Conservation (phyloP, 345 rosid genomes). For the Trapa incisa region DNA sequence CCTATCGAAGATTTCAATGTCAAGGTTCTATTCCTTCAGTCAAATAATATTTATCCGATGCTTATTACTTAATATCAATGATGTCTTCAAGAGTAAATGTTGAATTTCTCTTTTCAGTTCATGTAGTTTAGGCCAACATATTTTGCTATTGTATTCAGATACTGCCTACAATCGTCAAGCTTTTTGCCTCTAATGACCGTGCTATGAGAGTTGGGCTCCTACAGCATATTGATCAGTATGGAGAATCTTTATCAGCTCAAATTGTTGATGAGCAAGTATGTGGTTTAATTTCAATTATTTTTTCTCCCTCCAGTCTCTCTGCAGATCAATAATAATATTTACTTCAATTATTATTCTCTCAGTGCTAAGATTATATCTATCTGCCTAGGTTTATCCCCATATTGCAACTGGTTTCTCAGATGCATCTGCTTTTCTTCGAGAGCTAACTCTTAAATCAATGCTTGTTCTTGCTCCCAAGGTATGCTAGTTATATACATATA, state of each 20-base stretch:
- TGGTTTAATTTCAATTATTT: neutral
- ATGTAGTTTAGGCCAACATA: neutral
- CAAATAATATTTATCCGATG: neutral
- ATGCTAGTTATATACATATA: conserved; percentile 5
- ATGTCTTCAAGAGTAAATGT: neutral
- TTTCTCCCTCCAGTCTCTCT: neutral
- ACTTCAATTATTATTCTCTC: neutral
- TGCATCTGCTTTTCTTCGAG: conserved; percentile 85
- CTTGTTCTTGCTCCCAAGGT: conserved; percentile 96
- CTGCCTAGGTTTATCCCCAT: conserved; percentile 73
- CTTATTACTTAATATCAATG: neutral
- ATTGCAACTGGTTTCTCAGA: conserved; percentile 90
- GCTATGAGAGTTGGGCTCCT: conserved; percentile 85
- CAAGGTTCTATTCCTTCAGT: conserved; percentile 39
- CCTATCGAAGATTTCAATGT: conserved; percentile 70
- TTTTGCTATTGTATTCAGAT: conserved; percentile 34
- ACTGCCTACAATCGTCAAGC: conserved; percentile 75
- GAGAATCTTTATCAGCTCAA: conserved; percentile 76
- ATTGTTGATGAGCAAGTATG: conserved; percentile 95
- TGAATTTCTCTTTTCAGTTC: neutral
- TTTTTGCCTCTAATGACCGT: conserved; percentile 87
- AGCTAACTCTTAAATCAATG: conserved; percentile 96
- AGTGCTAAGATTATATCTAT: conserved; percentile 7
- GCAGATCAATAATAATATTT: neutral
- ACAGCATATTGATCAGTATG: conserved; percentile 95